Conservation (phyloP, 306 rosid genomes). For the Comarum palustre region DNA sequence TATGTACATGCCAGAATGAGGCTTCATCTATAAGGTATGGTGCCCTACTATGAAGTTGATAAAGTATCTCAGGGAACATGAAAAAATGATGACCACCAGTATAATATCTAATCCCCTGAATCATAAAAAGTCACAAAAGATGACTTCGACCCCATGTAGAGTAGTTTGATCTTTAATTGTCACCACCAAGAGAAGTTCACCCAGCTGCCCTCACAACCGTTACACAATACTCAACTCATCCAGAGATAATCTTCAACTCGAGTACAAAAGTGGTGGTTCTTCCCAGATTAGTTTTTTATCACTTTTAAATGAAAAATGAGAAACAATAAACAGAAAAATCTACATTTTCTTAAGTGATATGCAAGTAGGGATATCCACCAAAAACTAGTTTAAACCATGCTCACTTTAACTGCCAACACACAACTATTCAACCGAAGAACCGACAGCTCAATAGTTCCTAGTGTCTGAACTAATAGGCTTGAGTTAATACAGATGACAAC, state of each 20-base stretch:
- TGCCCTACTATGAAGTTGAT: not conserved
- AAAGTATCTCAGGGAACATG: not conserved
- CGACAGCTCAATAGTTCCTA: not conserved
- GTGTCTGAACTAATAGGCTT: not conserved
- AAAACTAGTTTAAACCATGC: not conserved
- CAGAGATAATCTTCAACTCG: not conserved
- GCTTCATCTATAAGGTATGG: not conserved
- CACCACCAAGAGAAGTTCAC: not conserved
- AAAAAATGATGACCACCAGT: not conserved
- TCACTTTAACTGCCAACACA: not conserved
- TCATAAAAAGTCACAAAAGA: not conserved
- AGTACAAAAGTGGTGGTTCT: not conserved
- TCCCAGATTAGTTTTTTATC: not conserved
- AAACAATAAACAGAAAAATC: not conserved
- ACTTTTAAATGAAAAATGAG: not conserved
- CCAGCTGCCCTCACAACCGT: not conserved
- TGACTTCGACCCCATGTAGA: not conserved
- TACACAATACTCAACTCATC: not conserved
- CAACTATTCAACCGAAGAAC: not conserved
- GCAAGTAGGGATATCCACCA: not conserved
- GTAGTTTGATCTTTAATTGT: not conserved
- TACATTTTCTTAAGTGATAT: not conserved
- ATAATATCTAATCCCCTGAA: not conserved
- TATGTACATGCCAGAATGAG: not conserved
- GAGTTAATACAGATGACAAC: not conserved